Evolutionary conservation across 2,329 filamentous ascomycete species (phyloP), one percentile per base, ranked within the genome.

Genomic region (Hypoxylon sp.): DNA sequence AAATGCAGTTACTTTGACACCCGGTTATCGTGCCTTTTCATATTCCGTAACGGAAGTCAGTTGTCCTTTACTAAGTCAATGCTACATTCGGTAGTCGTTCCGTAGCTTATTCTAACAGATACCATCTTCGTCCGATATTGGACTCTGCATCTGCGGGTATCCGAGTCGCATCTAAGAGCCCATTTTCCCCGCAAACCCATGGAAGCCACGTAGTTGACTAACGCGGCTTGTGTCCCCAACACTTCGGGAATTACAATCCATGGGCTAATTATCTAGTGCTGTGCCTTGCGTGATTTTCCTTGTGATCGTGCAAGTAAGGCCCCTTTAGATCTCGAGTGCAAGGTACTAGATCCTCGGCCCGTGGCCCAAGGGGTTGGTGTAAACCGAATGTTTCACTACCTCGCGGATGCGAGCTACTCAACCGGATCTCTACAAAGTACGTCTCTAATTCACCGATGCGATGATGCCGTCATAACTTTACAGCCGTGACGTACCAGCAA

Each of bases 171-270:
- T 59, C 57, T 56, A 46, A 58, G 42, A 44, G 51, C 19, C 33
- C n/a, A 46, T 31, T 57, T 42, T 22, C 48, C 54, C 54, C 63
- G 31, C 63, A 66, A 69, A 60, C 63, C 55, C 51, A 29, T 35
- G 47, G 19, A 31, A 61, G 63, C 67, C 67, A 70, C 67, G 67
- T 70, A 70, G 26, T 57, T 61, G 24, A 24, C n/a, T 39, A 54
- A 42, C 48, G 26, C 31, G 19, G 44, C 52, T 55, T 51, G 67
- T 70, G 39, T 50, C 29, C 37, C 67, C 47, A 44, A 52, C 22
- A 17, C 42, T 39, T 33, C 52, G 51, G 55, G 52, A 53, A 26
- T 55, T 46, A 24, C 5, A 29, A 50, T 47, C 35, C 44, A 48
- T 31, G 14, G 35, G 11, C 24, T 44, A 11, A 17, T 44, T 44